phyloP scores from a whole-genome alignment of 805 yeast species.

The Metschnikowia bowlesiae region DNA sequence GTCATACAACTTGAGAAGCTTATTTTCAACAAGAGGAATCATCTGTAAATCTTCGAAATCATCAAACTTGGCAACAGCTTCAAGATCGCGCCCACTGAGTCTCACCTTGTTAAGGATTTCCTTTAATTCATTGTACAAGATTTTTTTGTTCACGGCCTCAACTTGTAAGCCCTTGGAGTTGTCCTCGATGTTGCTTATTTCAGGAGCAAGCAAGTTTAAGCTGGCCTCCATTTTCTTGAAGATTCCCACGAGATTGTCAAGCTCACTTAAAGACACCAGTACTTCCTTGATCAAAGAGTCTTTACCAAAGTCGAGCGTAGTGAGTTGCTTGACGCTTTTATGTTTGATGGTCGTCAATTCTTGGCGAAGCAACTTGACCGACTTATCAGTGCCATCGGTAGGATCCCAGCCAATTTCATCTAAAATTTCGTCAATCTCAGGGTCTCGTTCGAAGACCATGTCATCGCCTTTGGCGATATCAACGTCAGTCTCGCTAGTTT shows the following conservation, averaged over 20 bases:
- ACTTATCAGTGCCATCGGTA: slow-evolving; percentile 54
- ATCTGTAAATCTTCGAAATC: slow-evolving; percentile 46
- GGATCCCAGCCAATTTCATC: slow-evolving; percentile 77
- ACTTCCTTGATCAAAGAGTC: slow-evolving; percentile 30
- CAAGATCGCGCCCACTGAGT: slow-evolving; percentile 53
- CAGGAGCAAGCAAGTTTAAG: slow-evolving; percentile 48
- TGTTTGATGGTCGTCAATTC: slow-evolving; percentile 62
- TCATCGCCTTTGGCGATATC: slow-evolving; percentile 2
- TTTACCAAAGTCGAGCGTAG: slow-evolving; percentile 34
- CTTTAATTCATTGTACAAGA: slow-evolving; percentile 65
- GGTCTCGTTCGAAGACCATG: slow-evolving; percentile 27
- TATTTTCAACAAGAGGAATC: slow-evolving; percentile 47
- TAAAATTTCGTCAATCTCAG: slow-evolving; percentile 60
- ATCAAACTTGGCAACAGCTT: slow-evolving; percentile 41
- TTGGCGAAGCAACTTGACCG: slow-evolving; percentile 53
- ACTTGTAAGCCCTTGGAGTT: slow-evolving; percentile 82
- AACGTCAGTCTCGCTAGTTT: not conserved
- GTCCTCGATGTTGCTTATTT: slow-evolving; percentile 64
- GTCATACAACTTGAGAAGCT: slow-evolving; percentile 51
- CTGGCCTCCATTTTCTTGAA: slow-evolving; percentile 40
- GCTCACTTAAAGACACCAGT: slow-evolving; percentile 29
- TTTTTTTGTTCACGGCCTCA: slow-evolving; percentile 73
- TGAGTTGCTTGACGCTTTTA: slow-evolving; percentile 49
- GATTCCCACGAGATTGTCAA: slow-evolving; percentile 32
- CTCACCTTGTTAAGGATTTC: slow-evolving; percentile 68